A percentile compares a stretch with the other conserved stretches of the same genome.
These are phyloP conservation scores for Venustampulla echinocandica DNA, from an alignment of 495 filamentous ascomycete species.

Conservation along the genomic window DNA sequence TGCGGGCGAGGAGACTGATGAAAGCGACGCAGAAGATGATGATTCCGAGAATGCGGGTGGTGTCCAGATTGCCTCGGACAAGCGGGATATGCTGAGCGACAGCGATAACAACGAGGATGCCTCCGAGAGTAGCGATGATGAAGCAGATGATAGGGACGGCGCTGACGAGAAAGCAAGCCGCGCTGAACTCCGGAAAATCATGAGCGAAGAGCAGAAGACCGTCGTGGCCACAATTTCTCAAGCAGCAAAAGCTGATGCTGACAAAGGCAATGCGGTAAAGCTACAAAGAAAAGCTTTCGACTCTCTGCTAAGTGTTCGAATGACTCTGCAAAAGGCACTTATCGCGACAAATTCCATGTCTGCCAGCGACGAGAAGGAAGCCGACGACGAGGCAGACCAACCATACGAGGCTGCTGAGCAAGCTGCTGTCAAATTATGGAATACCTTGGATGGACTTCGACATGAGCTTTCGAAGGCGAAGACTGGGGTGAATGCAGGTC, in stretches of 20 bases:
- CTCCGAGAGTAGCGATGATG: constrained; percentile 24
- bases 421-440: constrained; percentile 84
- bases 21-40: constrained; percentile 26
- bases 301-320: constrained; percentile 73
- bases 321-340: constrained; percentile 84
- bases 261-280: constrained; percentile 80
- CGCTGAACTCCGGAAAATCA: constrained; percentile 55
- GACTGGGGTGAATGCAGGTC: constrained; percentile 27
- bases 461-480: constrained; percentile 39
- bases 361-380: constrained; percentile 29
- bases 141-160: constrained; percentile 32
- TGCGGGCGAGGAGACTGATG: constrained; percentile 22
- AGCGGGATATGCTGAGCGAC: too few species aligned
- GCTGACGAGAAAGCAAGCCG: constrained; percentile 36
- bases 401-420: constrained; percentile 71
- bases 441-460: constrained; percentile 67
- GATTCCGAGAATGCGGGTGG: too few species aligned
- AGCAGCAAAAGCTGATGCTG: constrained; percentile 66
- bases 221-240: constrained; percentile 61
- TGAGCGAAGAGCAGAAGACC: constrained; percentile 61
- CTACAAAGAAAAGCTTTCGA: constrained; percentile 79
- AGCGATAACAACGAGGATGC: constrained; percentile 23
- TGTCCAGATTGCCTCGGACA: too few species aligned
- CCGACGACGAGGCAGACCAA: constrained; percentile 25
- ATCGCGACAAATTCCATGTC: constrained; percentile 69